phyloP scores from a whole-genome alignment of 495 filamentous ascomycete genomes.

The Rhypophila decipiens region DNA sequence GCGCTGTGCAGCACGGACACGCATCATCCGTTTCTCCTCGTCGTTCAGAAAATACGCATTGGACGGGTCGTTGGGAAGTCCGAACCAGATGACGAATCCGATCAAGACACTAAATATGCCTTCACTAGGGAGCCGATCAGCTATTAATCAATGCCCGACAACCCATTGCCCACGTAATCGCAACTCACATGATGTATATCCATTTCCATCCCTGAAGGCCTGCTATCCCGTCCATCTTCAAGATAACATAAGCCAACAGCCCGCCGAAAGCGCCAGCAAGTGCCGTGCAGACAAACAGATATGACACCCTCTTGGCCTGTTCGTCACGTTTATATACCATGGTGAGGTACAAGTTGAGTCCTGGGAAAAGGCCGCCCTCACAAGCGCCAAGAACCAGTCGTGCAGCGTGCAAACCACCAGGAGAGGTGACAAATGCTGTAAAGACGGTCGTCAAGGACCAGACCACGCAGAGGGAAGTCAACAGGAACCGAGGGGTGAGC shows the following conservation, averaged over 20 bases:
- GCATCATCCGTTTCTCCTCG: constrained; percentile 48
- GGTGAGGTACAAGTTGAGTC: constrained; percentile 75
- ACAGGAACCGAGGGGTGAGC: constrained; percentile 50
- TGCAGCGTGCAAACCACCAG: constrained; percentile 43
- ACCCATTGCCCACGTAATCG: not conserved
- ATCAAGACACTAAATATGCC: constrained; percentile 64
- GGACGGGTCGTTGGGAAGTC: constrained; percentile 46
- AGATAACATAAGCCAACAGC: constrained; percentile 62
- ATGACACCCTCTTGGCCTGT: constrained; percentile 50
- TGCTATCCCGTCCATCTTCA: constrained; percentile 59
- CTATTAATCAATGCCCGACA: no score
- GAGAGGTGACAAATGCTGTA: constrained; percentile 45
- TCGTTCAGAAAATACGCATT: constrained; percentile 42
- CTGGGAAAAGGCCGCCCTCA: constrained; percentile 66
- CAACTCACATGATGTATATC: constrained; percentile 56
- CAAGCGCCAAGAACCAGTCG: constrained; percentile 50
- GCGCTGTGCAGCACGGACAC: constrained; percentile 26
- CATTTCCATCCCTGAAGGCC: constrained; percentile 66
- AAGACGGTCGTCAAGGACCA: constrained; percentile 51
- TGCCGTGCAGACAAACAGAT: constrained; percentile 78
- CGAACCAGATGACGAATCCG: constrained; percentile 54
- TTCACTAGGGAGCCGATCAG: constrained; percentile 43
- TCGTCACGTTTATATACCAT: constrained; percentile 62
- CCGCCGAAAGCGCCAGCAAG: constrained; percentile 76
- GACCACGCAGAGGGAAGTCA: constrained; percentile 52